phyloP scores from a whole-genome alignment of 768 basidiomycete species.

The Auriscalpium orientale region DNA sequence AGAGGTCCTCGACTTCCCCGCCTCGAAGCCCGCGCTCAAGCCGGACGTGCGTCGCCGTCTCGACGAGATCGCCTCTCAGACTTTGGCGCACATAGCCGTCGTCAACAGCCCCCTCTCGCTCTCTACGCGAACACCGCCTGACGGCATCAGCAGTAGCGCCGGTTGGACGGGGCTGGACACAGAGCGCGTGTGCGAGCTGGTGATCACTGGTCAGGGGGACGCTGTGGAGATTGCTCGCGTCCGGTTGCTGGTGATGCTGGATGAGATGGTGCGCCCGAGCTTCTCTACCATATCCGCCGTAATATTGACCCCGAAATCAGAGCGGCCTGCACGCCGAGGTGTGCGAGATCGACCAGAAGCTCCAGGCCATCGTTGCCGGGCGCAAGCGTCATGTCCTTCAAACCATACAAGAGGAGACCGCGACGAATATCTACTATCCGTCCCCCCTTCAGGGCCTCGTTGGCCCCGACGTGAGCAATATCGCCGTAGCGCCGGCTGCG shows the following conservation, averaged over 20 bases:
- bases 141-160: slow-evolving; percentile 66
- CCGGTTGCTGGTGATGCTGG: slow-evolving; percentile 85
- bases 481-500: slow-evolving; percentile 32
- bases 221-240: slow-evolving; percentile 89
- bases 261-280: slow-evolving; percentile 70
- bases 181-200: slow-evolving; percentile 88
- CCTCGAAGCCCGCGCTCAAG: slow-evolving; percentile 74
- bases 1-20: slow-evolving; percentile 83
- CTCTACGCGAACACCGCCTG: slow-evolving; percentile 68
- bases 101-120: slow-evolving; percentile 77
- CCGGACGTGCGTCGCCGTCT: slow-evolving; percentile 73
- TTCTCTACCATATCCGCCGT: not conserved
- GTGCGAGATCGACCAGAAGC: slow-evolving; percentile 91
- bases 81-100: slow-evolving; percentile 89
- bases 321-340: slow-evolving; percentile 86
- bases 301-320: slow-evolving; percentile 31
- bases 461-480: slow-evolving; percentile 48
- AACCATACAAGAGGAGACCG: slow-evolving; percentile 93
- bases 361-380: slow-evolving; percentile 87
- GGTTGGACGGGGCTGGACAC: slow-evolving; percentile 91
- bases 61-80: slow-evolving; percentile 92
- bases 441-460: slow-evolving; percentile 83
- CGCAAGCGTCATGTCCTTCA: slow-evolving; percentile 84
- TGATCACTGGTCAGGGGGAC: slow-evolving; percentile 83
- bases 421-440: slow-evolving; percentile 93